phyloP scores from a whole-genome alignment of 1,139 yeast species.

The Blastobotrys apis region DNA sequence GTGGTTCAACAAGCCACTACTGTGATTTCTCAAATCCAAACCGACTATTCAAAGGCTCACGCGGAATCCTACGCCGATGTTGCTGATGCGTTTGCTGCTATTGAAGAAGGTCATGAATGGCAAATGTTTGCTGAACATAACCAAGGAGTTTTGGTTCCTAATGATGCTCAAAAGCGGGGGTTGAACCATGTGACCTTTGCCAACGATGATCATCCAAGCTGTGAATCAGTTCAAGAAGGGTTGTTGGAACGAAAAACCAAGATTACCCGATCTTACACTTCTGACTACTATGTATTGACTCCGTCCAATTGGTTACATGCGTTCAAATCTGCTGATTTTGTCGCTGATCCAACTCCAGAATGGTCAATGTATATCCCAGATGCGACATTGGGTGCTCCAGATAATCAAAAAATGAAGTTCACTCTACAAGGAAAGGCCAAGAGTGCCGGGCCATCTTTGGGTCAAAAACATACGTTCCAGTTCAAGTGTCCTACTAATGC shows the following conservation, averaged over 20 bases:
- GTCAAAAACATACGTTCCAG: conserved; percentile 39
- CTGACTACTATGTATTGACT: conserved; percentile 46
- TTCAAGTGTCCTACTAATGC: conserved; percentile 45
- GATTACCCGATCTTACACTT: conserved; percentile 40
- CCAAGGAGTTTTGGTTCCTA: conserved; percentile 32
- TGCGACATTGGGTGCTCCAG: conserved; percentile 39
- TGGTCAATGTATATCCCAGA: conserved; percentile 47
- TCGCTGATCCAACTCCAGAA: conserved; percentile 43
- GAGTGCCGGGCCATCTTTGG: conserved; percentile 27
- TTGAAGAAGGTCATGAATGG: conserved; percentile 45
- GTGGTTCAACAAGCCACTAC: conserved; percentile 41
- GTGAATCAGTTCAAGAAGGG: conserved; percentile 47
- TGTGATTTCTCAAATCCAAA: conserved; percentile 32
- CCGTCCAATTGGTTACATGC: conserved; percentile 44
- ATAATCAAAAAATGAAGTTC: conserved; percentile 41
- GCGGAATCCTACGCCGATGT: conserved; percentile 33
- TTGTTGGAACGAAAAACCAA: conserved; percentile 43
- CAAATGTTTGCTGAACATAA: conserved; percentile 36
- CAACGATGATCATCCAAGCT: conserved; percentile 39
- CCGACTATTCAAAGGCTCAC: conserved; percentile 31
- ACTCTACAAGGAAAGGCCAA: conserved; percentile 42
- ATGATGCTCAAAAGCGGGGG: conserved; percentile 38
- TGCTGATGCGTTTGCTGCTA: conserved; percentile 32
- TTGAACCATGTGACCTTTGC: conserved; percentile 38
- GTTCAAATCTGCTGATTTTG: conserved; percentile 42